phyloP scores from a whole-genome alignment of 2,329 filamentous ascomycete genomes.

The Xylaria sp. region DNA sequence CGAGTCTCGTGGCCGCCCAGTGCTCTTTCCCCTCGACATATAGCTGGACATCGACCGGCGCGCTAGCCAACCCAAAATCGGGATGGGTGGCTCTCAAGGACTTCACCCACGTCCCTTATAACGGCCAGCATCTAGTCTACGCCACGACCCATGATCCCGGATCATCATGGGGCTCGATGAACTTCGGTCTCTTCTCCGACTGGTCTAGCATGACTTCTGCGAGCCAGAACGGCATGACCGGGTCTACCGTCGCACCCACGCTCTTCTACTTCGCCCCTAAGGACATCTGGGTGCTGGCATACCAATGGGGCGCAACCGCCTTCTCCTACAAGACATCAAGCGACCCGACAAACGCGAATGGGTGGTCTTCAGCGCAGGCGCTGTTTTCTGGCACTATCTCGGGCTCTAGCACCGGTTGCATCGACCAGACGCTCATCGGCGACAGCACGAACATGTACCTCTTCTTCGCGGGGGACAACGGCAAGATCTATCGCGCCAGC shows the following conservation, averaged over 20 bases:
- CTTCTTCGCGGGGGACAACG: conserved; percentile 75
- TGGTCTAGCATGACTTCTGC: conserved; percentile 63
- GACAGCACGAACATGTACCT: conserved; percentile 72
- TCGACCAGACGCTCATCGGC: conserved; percentile 73
- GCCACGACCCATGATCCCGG: conserved; percentile 59
- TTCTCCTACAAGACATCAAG: conserved; percentile 71
- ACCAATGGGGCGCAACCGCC: conserved; percentile 70
- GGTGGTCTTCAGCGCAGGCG: conserved; percentile 65
- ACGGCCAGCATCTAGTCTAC: conserved; percentile 71
- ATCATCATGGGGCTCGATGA: conserved; percentile 66
- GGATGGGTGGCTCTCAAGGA: conserved; percentile 72
- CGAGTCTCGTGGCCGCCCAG: conserved; percentile 39
- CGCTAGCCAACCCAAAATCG: conserved; percentile 62
- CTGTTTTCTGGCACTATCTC: conserved; percentile 68
- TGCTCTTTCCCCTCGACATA: conserved; percentile 63
- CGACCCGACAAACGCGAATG: conserved; percentile 66
- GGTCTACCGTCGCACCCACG: conserved; percentile 66
- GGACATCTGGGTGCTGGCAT: conserved; percentile 71
- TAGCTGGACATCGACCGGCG: conserved; percentile 63
- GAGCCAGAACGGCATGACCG: conserved; percentile 63
- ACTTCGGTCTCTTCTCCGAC: conserved; percentile 65
- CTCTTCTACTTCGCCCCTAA: conserved; percentile 73
- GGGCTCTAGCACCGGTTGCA: conserved; percentile 62
- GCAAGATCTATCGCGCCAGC: conserved; percentile 71
- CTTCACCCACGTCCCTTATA: conserved; percentile 66